phyloP scores from a whole-genome alignment of 768 basidiomycete species.

The Boletus tylopilopsis region DNA sequence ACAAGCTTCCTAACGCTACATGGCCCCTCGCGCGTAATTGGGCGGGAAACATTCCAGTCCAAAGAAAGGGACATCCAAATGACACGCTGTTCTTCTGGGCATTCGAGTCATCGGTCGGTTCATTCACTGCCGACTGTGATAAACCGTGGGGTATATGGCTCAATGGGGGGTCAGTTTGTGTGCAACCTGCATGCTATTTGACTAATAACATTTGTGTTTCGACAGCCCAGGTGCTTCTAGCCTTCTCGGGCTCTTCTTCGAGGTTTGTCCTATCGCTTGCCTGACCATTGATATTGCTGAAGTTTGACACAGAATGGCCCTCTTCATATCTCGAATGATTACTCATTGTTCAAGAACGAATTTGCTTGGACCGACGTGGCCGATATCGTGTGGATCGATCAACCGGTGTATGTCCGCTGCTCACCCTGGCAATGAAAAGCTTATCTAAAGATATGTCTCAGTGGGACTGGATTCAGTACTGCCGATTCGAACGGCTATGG shows the following conservation, averaged over 20 bases:
- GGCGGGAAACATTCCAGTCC: conserved; percentile 63
- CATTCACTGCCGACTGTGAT: conserved; percentile 43
- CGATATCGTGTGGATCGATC: conserved; percentile 73
- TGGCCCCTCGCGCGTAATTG: conserved; percentile 50
- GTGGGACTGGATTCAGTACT: conserved; percentile 63
- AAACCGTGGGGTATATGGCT: conserved; percentile 75
- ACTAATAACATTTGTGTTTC: neutral
- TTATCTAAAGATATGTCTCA: conserved; percentile 20
- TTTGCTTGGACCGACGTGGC: conserved; percentile 58
- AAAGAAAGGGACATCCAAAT: conserved; percentile 56
- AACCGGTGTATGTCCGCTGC: conserved; percentile 50
- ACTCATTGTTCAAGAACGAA: conserved; percentile 45
- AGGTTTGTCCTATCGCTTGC: conserved; percentile 38
- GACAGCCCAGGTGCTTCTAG: conserved; percentile 67
- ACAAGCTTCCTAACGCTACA: conserved; percentile 56
- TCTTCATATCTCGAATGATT: conserved; percentile 51
- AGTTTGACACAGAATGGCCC: conserved; percentile 58
- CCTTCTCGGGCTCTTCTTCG: conserved; percentile 58
- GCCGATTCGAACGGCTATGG: conserved; percentile 63
- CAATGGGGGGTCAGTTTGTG: conserved; percentile 56
- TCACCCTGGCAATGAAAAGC: neutral
- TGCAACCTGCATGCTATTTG: neutral
- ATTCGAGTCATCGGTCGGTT: conserved; percentile 54
- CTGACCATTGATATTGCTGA: neutral
- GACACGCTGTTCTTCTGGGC: conserved; percentile 66